Base-by-base conservation (phyloP, 2,329 filamentous ascomycete genomes). In the Pochonia chlamydosporia region DNA sequence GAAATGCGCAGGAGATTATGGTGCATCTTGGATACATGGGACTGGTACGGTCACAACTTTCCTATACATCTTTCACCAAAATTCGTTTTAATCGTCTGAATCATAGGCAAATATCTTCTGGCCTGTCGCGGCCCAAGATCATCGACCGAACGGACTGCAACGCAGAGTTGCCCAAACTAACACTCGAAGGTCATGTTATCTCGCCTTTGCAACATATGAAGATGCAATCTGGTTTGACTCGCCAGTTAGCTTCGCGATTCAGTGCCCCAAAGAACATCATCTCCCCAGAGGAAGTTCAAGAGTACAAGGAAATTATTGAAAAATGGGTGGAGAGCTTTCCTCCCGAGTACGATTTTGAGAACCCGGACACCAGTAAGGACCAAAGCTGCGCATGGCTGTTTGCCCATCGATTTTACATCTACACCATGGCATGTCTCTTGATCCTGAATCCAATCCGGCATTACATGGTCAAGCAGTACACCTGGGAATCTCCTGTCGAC, bases 371-470 rank as follows among this genome's bases (percentile, higher is more conserved):
- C 0, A 66, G 60, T 2, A 61, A 66, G 24, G 73, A 76, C 48
- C 49, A 58, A 1, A 49, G 59, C 10, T 58, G 71, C 45, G 59
- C 63, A 0, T 72, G 71, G 54, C 62, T 73, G n/a, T 58, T 65
- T 6, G 63, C 69, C n/a, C 73, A 76, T 36, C 69, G 73, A n/a
- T 63, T 62, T 35, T 71, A 74, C 49, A 52, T 75, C 3, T 69
- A 73, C 46, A 65, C 65, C 24, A 66, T 70, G 52, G 66, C 68
- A 14, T 69, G 71, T 30, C 63, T 75, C 53, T 67, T 72, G 45
- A 70, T 72, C 49, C 58, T 76, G 1, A 65, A 73, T 43, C 71
- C 72, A 6, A 62, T 76, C 40, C 71, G 75, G 40, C 58, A 65
- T 1, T 74, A 67, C 52, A 69, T 78, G 52, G 69, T 69, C 1